These are phyloP conservation scores for Grammothele lineata DNA, from an alignment of 768 basidiomycete genomes.

Conservation along the genomic window DNA sequence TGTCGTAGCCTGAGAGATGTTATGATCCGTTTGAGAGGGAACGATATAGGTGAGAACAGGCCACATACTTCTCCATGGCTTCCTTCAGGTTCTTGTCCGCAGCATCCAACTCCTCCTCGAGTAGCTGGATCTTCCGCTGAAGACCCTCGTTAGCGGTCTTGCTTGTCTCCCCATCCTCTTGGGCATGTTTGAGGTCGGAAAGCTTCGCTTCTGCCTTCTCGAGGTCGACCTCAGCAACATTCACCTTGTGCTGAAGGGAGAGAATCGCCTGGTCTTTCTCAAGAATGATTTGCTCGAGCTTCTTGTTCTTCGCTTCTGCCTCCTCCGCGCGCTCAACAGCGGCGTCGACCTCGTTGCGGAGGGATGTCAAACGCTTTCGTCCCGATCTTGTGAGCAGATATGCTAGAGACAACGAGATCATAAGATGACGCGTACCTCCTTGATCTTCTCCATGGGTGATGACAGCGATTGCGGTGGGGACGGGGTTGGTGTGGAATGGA, in stretches of 20 bases:
- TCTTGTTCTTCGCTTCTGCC: slow-evolving; percentile 83
- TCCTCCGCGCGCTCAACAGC: slow-evolving; percentile 80
- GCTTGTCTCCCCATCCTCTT: slow-evolving; percentile 64
- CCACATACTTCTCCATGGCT: slow-evolving; percentile 90
- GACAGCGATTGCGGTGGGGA: slow-evolving; percentile 2
- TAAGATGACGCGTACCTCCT: slow-evolving; percentile 29
- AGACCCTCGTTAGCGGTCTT: slow-evolving; percentile 73
- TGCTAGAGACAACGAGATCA: too few relatives aligned
- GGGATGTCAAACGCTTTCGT: slow-evolving; percentile 63
- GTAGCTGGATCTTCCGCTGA: slow-evolving; percentile 76
- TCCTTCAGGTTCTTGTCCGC: slow-evolving; percentile 97
- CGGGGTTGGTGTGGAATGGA: slow-evolving; percentile 7
- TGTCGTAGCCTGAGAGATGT: slow-evolving; percentile 68
- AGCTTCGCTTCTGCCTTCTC: slow-evolving; percentile 70
- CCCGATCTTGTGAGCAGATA: slow-evolving; percentile 2
- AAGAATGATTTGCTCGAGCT: slow-evolving; percentile 65
- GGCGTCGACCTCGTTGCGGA: slow-evolving; percentile 82
- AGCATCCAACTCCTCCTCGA: slow-evolving; percentile 93
- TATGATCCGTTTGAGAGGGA: background rate
- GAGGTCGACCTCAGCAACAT: slow-evolving; percentile 59
- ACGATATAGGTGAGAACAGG: background rate
- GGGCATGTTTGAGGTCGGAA: slow-evolving; percentile 55
- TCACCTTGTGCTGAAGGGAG: slow-evolving; percentile 72
- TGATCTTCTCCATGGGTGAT: slow-evolving; percentile 43
- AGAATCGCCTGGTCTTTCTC: slow-evolving; percentile 82